Evolutionary conservation across 495 filamentous ascomycete species (phyloP).

Genomic region (Penicillium alfredii): DNA sequence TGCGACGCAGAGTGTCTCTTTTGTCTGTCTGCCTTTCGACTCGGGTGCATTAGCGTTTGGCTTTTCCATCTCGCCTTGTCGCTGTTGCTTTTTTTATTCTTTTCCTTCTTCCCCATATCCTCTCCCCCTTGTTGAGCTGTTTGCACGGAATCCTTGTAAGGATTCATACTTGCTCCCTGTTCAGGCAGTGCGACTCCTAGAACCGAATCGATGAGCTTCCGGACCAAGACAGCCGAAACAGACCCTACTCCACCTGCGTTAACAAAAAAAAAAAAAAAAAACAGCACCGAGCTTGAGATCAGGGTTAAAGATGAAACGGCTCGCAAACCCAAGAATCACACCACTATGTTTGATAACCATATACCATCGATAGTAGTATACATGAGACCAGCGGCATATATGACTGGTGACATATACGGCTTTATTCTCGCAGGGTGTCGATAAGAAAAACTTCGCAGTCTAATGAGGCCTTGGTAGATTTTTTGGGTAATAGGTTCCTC

Average conservation of each 20-base stretch:
- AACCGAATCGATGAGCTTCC: conserved; percentile 10
- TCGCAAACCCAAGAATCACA: conserved; percentile 9
- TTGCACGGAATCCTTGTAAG: too few relatives aligned
- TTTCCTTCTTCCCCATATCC: too few relatives aligned
- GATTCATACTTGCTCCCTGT: too few relatives aligned
- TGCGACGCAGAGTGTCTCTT: too few relatives aligned
- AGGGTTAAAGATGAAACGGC: conserved; percentile 15
- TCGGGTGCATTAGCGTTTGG: too few relatives aligned
- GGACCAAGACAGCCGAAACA: conserved; percentile 3
- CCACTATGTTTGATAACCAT: conserved; percentile 18
- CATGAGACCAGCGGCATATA: conserved; percentile 15
- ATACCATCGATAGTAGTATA: conserved; percentile 15
- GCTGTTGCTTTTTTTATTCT: conserved; percentile 2
- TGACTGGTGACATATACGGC: conserved; percentile 9
- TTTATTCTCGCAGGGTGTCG: conserved; percentile 3
- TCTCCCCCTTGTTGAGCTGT: too few relatives aligned
- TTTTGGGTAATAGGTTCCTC: conserved; percentile 10
- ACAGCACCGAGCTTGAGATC: conserved; percentile 12
- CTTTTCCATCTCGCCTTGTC: not conserved
- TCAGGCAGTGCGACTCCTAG: conserved; percentile 3
- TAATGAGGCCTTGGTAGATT: conserved; percentile 11
- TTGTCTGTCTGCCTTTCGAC: too few relatives aligned
- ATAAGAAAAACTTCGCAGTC: conserved; percentile 7
- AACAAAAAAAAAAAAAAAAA: conserved; percentile 12
- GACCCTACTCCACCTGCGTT: conserved; percentile 8